These are phyloP conservation scores for Schizophyllum amplum DNA, from an alignment of 1,284 basidiomycete genomes.

Conservation along the genomic window DNA sequence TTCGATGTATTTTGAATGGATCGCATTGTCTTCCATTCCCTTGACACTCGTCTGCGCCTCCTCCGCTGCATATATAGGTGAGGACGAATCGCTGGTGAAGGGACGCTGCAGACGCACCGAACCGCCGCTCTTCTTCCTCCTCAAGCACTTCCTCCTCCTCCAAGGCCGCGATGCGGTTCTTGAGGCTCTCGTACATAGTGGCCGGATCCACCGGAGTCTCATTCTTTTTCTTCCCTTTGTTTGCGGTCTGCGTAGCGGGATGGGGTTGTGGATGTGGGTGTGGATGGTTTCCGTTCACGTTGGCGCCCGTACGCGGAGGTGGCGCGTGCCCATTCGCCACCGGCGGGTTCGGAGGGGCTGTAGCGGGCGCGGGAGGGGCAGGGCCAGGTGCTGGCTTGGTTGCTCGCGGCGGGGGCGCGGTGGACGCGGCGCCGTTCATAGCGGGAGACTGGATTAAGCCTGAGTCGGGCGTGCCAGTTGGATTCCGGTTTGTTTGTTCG, in stretches of 20 bases:
- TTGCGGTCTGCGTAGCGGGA: neutral
- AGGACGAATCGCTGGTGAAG: slow-evolving; percentile 8
- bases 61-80: slow-evolving; percentile 46
- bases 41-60: slow-evolving; percentile 76
- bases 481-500: neutral
- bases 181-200: slow-evolving; percentile 77
- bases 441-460: neutral
- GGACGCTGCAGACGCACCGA: slow-evolving; percentile 40
- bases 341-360: slow-evolving; percentile 40
- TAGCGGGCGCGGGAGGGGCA: slow-evolving; percentile 46
- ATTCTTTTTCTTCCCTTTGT: slow-evolving; percentile 59
- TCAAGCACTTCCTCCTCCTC: slow-evolving; percentile 78
- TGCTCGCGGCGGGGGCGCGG: slow-evolving; percentile 22
- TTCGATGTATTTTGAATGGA: slow-evolving; percentile 79
- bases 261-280: slow-evolving; percentile 17
- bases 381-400: slow-evolving; percentile 44
- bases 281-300: slow-evolving; percentile 35
- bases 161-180: slow-evolving; percentile 75
- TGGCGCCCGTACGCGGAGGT: slow-evolving; percentile 19
- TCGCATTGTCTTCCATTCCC: slow-evolving; percentile 68
- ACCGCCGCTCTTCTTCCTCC: slow-evolving; percentile 72
- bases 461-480: neutral
- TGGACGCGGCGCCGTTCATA: slow-evolving; percentile 4
- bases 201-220: slow-evolving; percentile 68
- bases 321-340: slow-evolving; percentile 19